phyloP scores from a whole-genome alignment of 1,284 basidiomycete species.

The Fomitopsis betulina region DNA sequence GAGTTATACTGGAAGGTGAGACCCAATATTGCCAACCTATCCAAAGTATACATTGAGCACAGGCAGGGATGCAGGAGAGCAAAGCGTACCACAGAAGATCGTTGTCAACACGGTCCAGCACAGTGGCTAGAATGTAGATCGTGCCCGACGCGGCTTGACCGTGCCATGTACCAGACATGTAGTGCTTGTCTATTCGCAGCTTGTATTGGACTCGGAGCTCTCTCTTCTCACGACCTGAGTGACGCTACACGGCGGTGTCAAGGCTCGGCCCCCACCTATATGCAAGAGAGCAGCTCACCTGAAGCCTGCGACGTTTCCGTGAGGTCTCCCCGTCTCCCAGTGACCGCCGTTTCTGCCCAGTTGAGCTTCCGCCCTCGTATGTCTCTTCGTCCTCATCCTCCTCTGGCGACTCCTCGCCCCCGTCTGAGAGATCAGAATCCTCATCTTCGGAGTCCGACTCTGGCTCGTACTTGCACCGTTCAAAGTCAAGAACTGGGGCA shows the following conservation, averaged over 20 bases:
- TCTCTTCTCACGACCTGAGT: slow-evolving; percentile 51
- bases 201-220: slow-evolving; percentile 66
- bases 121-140: slow-evolving; percentile 87
- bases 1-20: slow-evolving; percentile 91
- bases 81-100: slow-evolving; percentile 81
- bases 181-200: slow-evolving; percentile 75
- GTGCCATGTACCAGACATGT: slow-evolving; percentile 80
- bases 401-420: slow-evolving; percentile 35
- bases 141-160: slow-evolving; percentile 89
- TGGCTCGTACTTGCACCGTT: slow-evolving; percentile 56
- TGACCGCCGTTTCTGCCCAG: slow-evolving; percentile 53
- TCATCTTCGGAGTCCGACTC: slow-evolving; percentile 67
- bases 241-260: slow-evolving; percentile 22
- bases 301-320: slow-evolving; percentile 47
- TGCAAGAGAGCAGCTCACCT: slow-evolving; percentile 31
- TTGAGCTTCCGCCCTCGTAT: slow-evolving; percentile 34
- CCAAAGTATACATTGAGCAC: not conserved
- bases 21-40: slow-evolving; percentile 89
- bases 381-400: slow-evolving; percentile 42
- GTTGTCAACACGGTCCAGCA: slow-evolving; percentile 88
- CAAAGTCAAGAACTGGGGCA: not conserved
- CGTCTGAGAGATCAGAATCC: slow-evolving; percentile 42
- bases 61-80: not conserved
- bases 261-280: not conserved
- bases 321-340: slow-evolving; percentile 35